phyloP scores from a whole-genome alignment of 2,329 filamentous ascomycete genomes.

The Colletotrichum eleusines region DNA sequence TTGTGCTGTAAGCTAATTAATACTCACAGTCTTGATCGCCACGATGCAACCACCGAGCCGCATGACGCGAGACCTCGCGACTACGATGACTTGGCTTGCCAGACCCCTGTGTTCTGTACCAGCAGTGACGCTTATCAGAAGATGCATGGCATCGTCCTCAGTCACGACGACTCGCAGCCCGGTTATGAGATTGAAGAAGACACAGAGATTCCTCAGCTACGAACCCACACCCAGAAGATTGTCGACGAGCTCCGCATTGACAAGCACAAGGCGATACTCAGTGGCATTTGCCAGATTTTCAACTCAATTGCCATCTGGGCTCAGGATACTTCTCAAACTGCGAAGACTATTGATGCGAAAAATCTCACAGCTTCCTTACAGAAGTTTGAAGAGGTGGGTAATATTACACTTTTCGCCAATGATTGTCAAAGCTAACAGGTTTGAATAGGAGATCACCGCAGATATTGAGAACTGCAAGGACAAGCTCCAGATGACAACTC shows the following conservation, averaged over 20 bases:
- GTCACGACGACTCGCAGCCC: conserved; percentile 50
- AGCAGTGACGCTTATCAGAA: conserved; percentile 73
- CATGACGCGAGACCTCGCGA: conserved; percentile 55
- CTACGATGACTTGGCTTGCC: conserved; percentile 67
- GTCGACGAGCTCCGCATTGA: conserved; percentile 22
- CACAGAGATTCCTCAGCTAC: conserved; percentile 71
- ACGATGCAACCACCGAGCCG: background rate
- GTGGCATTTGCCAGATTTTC: background rate
- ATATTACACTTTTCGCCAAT: rapidly evolving
- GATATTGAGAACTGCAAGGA: background rate
- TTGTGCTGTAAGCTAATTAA: conserved; percentile 61
- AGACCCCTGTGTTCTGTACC: conserved; percentile 74
- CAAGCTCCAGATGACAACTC: background rate
- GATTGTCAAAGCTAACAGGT: background rate
- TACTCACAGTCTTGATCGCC: background rate
- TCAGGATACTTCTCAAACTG: background rate
- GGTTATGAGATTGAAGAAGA: conserved; percentile 66
- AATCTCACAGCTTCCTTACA: background rate
- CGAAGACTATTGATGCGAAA: background rate
- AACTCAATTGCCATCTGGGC: conserved; percentile 29
- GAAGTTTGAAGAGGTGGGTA: background rate
- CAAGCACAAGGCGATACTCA: conserved; percentile 15
- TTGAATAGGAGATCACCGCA: background rate
- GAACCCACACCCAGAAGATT: conserved; percentile 57
- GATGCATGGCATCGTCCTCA: conserved; percentile 58